A percentile compares a stretch with the other conserved stretches of the same genome.
phyloP scores from a whole-genome alignment of 2,329 filamentous ascomycete genomes.

The Aspergillus niger region DNA sequence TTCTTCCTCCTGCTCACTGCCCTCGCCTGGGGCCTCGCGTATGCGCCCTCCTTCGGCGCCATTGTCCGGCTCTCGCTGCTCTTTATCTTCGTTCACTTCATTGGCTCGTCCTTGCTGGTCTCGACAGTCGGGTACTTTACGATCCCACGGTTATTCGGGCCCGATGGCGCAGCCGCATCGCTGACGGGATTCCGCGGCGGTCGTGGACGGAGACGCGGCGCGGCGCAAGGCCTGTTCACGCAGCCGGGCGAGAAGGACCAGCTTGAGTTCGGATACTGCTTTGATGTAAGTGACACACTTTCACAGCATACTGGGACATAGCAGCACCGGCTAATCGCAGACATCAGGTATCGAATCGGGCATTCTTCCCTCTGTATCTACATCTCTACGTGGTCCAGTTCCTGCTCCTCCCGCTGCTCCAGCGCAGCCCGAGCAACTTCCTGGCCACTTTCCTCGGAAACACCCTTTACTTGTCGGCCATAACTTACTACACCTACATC shows the following conservation, averaged over 20 bases:
- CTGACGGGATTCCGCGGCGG: constrained; percentile 49
- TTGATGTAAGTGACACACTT: constrained; percentile 56
- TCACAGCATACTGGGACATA: background rate
- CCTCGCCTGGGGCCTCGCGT: constrained; percentile 61
- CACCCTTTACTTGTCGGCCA: constrained; percentile 65
- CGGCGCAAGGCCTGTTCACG: constrained; percentile 59
- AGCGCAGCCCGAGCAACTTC: constrained; percentile 44
- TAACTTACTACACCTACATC: constrained; percentile 68
- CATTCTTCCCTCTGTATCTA: constrained; percentile 68
- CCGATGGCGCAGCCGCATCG: constrained; percentile 48
- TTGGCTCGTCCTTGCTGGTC: constrained; percentile 60
- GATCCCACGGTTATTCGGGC: constrained; percentile 63
- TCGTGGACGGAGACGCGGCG: constrained; percentile 51
- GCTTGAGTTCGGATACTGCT: constrained; percentile 71
- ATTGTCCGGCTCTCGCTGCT: constrained; percentile 52
- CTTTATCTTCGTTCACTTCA: constrained; percentile 61
- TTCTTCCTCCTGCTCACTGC: constrained; percentile 63
- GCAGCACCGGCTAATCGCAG: background rate
- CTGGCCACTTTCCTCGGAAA: constrained; percentile 62
- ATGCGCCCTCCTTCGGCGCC: constrained; percentile 50
- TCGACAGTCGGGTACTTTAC: constrained; percentile 66
- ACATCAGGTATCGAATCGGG: constrained; percentile 61
- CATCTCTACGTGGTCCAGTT: constrained; percentile 69
- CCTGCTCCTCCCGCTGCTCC: constrained; percentile 62
- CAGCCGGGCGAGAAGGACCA: constrained; percentile 59